phyloP scores from a whole-genome alignment of 441 rosid genomes.

The Hypseocharis bilobata region DNA sequence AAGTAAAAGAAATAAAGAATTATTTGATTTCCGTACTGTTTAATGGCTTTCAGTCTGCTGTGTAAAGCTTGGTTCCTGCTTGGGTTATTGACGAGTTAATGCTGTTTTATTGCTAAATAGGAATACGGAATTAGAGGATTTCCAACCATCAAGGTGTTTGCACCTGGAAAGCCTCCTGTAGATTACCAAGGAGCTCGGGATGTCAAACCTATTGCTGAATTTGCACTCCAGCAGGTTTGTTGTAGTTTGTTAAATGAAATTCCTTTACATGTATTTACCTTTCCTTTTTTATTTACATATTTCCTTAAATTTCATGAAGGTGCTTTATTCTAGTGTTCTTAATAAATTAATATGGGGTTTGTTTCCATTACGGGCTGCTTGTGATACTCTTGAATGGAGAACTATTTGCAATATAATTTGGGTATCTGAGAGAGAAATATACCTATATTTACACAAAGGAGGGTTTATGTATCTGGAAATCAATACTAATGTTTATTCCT shows the following conservation, averaged over 20 bases:
- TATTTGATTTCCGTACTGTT: not conserved
- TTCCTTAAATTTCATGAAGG: not conserved
- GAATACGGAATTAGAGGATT: constrained; percentile 88
- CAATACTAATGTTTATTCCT: not conserved
- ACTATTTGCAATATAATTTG: no score
- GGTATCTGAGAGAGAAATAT: no score
- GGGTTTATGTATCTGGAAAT: not conserved
- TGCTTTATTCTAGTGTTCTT: not conserved
- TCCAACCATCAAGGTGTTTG: constrained; percentile 90
- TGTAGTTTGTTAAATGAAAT: constrained; percentile 11
- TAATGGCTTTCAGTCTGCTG: no score
- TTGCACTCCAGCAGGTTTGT: constrained; percentile 73
- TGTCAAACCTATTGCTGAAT: constrained; percentile 81
- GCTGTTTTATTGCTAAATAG: constrained; percentile 33
- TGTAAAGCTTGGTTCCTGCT: not conserved
- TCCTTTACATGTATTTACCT: not conserved
- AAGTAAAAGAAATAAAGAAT: no score
- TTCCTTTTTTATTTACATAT: not conserved
- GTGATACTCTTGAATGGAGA: no score
- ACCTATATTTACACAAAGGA: not conserved
- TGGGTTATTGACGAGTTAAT: not conserved
- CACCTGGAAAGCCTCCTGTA: constrained; percentile 79
- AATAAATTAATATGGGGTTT: not conserved
- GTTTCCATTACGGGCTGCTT: not conserved
- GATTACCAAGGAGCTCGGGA: constrained; percentile 96